Base-by-base conservation (phyloP, 1,284 basidiomycete genomes). In the Ceratobasidium sp. region DNA sequence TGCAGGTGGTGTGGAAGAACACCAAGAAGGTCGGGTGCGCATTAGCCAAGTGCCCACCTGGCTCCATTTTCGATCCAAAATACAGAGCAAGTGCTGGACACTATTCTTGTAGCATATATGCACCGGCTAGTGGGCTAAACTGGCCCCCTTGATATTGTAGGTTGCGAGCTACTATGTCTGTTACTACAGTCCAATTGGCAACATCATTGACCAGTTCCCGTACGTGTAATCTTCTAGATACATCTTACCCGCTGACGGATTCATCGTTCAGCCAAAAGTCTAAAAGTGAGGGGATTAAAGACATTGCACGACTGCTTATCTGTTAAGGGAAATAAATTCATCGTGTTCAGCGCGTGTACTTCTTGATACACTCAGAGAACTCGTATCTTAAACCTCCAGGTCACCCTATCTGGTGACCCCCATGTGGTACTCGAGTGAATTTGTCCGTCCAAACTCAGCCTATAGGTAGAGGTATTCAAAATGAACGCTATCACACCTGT, bases 1-100 rank as follows among this genome's bases (percentile, higher is more conserved):
- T 87, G 5, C 88, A 89, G 76, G 84, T 89, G 46, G 83, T 89
- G 27, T 89, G 88, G 87, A 86, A 86, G 76, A 81, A 82, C 9
- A 87, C 87, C 27, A 85, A 84, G 1, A 78, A 85, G 66, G 78
- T 89, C 41, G 88, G 88, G n/a, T 89, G 88, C 77, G 85, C 85
- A n/a, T 79, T 82, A 48, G 80, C 84, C 37, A 79, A 77, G 53
- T 88, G 88, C 79, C n/a, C 63, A 3, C 13, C 63, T n/a, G 63
- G 63, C n/a, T 51, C 48, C 4, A 66, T 66, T 16, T 66, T 66
- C 31, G 14, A 27, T 51, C 48, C 63, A 14, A 29, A 13, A 6
- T 64, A 64, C 7, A 16, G 41, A 5, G 46, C n/a, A 48, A n/a
- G 46, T 48, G 19, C 46, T 19, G 16, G n/a, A 1, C 13, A 19